These are phyloP conservation scores for Solanum lycopersicoides DNA, from an alignment of 257 asterid genomes.

Conservation along the genomic window DNA sequence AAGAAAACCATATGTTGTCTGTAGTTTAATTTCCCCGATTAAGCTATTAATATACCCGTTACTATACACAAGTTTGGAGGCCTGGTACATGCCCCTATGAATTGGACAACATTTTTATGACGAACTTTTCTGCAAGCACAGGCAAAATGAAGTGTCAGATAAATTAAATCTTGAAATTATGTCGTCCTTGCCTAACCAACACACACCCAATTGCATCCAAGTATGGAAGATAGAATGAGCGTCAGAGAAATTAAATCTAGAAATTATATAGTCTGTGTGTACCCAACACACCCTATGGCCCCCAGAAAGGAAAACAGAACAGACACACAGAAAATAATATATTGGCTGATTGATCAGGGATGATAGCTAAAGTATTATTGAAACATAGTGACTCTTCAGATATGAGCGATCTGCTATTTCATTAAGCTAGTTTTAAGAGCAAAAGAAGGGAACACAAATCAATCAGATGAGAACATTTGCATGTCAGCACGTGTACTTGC, in stretches of 20 bases:
- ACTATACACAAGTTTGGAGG: constrained; percentile 92
- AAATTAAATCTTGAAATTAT: background rate
- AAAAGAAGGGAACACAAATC: background rate
- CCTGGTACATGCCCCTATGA: constrained; percentile 93
- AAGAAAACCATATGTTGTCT: background rate
- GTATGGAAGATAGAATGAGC: background rate
- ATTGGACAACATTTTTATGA: constrained; percentile 94
- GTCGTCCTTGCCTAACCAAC: background rate
- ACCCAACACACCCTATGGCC: background rate
- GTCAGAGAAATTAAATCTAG: background rate
- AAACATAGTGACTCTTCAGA: background rate
- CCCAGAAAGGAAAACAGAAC: background rate
- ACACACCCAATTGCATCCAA: background rate
- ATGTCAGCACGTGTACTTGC: background rate
- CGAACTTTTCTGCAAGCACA: constrained; percentile 85
- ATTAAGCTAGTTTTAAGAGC: background rate
- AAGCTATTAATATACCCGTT: constrained; percentile 45
- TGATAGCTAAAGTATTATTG: background rate
- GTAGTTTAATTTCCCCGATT: background rate
- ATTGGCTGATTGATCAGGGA: background rate
- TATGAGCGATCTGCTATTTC: background rate
- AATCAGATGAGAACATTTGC: background rate
- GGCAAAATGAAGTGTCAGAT: background rate
- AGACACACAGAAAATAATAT: background rate
- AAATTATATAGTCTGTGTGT: background rate